Percentiles rank a stretch among this genome's conserved stretches.
Conservation (phyloP, 2,329 filamentous ascomycete genomes). For the Exophiala spinifera region DNA sequence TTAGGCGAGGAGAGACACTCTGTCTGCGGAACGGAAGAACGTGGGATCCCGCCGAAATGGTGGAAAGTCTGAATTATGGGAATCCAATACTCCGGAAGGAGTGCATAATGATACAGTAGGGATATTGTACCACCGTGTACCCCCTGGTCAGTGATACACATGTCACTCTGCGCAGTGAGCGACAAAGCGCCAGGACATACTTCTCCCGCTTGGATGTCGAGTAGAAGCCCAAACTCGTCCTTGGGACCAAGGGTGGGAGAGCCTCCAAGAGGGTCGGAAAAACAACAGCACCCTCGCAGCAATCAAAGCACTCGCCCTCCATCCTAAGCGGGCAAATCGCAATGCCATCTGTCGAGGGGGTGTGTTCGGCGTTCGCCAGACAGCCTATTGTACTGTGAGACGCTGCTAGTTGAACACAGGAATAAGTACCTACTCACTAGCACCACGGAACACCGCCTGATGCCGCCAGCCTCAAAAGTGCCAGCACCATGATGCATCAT, state of each 20-base stretch:
- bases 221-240: too few species aligned
- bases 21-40: conserved; percentile 25
- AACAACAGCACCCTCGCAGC: neutral
- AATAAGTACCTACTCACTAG: too few species aligned
- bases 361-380: too few species aligned
- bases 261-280: neutral
- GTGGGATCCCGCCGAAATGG: conserved; percentile 22
- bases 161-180: neutral
- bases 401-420: too few species aligned
- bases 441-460: neutral
- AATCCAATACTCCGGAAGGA: too few species aligned
- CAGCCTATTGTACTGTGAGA: too few species aligned
- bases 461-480: neutral
- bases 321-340: neutral
- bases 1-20: conserved; percentile 4
- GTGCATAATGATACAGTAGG: too few species aligned
- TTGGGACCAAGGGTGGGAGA: too few species aligned
- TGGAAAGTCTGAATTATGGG: neutral
- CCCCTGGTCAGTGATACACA: neutral
- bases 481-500: neutral
- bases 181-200: too few species aligned
- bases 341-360: neutral
- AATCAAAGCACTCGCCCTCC: neutral
- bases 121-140: neutral
- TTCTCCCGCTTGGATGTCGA: too few species aligned